phyloP scores from a whole-genome alignment of 1,284 basidiomycete genomes.

The Somion occarium region DNA sequence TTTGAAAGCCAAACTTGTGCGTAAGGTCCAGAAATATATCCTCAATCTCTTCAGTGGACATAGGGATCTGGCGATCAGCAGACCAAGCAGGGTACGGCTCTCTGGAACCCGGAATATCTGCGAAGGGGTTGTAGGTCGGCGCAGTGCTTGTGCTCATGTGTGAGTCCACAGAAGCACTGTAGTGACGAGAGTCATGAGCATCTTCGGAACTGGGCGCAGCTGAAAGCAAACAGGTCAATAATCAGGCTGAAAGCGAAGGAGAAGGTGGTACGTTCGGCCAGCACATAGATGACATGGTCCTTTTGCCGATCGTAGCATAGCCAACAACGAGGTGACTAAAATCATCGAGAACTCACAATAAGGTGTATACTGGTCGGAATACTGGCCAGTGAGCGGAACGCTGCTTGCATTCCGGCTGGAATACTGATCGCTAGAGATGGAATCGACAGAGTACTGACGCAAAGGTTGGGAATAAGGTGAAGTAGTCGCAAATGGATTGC shows the following conservation, averaged over 20 bases:
- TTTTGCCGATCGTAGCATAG: no score
- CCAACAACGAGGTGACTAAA: no score
- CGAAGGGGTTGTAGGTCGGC: constrained; percentile 54
- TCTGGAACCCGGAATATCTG: constrained; percentile 39
- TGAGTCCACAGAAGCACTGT: constrained; percentile 33
- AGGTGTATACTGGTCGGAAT: constrained; percentile 29
- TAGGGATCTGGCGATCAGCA: constrained; percentile 88
- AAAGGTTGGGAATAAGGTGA: constrained; percentile 27
- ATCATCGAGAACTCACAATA: constrained; percentile 25
- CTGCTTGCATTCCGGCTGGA: constrained; percentile 49
- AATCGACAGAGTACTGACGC: constrained; percentile 37
- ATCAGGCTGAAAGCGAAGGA: not conserved
- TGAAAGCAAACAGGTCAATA: not conserved
- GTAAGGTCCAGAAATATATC: constrained; percentile 98
- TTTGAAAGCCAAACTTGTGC: constrained; percentile 99
- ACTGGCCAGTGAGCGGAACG: constrained; percentile 47
- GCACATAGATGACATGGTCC: not conserved
- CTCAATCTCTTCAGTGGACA: constrained; percentile 98
- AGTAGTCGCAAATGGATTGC: constrained; percentile 31
- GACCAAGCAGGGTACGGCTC: constrained; percentile 96
- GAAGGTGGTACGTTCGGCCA: not conserved
- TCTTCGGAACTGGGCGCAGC: constrained; percentile 21
- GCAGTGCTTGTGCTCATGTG: constrained; percentile 32
- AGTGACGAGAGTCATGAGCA: constrained; percentile 22
- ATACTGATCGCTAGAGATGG: constrained; percentile 48